Percentiles rank a stretch among this genome's conserved stretches.
Evolutionary conservation across 768 basidiomycete species (phyloP).

Genomic region (Hericium rajendrae): DNA sequence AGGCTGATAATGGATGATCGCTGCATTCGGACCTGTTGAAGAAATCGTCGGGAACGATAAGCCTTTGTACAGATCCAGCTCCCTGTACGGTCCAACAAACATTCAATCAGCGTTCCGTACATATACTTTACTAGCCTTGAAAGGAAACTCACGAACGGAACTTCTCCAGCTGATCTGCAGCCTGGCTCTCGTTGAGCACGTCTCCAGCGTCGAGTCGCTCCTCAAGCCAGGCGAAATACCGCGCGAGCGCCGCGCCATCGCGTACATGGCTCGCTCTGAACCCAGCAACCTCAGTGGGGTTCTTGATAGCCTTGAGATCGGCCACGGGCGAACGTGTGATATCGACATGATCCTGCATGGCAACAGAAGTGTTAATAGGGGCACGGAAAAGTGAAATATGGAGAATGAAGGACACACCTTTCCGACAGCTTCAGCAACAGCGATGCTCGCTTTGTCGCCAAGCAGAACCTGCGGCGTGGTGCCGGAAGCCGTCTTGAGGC

Average conservation of each 20-base stretch:
- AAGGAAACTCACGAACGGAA: constrained; percentile 59
- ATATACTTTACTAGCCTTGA: neutral
- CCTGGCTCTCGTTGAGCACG: constrained; percentile 69
- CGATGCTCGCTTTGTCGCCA: constrained; percentile 69
- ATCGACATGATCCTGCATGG: constrained; percentile 41
- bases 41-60: constrained; percentile 91
- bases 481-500: constrained; percentile 12
- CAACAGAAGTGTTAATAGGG: neutral
- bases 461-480: constrained; percentile 59
- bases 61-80: constrained; percentile 73
- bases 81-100: constrained; percentile 29
- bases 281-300: constrained; percentile 72
- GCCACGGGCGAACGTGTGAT: constrained; percentile 65
- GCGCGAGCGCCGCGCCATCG: constrained; percentile 78
- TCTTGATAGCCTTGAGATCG: constrained; percentile 76
- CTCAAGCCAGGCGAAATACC: constrained; percentile 95
- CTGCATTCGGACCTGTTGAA: constrained; percentile 84
- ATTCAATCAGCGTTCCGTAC: neutral
- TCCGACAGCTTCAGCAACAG: constrained; percentile 74
- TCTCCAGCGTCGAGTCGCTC: constrained; percentile 58
- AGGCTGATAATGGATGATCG: constrained; percentile 91
- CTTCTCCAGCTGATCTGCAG: constrained; percentile 66
- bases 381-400: neutral
- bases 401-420: constrained; percentile 30
- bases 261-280: constrained; percentile 84